Conservation (phyloP, 768 basidiomycete genomes). For the Podaxis rugospora region DNA sequence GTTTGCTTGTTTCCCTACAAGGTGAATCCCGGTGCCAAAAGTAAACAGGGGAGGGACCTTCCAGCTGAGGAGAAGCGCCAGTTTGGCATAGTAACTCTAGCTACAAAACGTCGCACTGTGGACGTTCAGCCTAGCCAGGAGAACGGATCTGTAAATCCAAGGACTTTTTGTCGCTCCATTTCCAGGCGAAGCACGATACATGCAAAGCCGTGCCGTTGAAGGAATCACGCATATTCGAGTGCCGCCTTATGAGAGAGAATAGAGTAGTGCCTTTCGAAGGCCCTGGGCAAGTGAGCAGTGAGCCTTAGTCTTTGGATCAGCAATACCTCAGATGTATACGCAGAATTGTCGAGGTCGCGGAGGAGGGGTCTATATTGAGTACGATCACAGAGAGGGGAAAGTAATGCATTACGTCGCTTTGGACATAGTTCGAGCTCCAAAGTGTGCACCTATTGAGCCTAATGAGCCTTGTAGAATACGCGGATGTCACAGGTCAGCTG, state of each 20-base stretch:
- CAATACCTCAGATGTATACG: constrained; percentile 2
- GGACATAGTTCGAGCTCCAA: not conserved
- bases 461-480: not conserved
- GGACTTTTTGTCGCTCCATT: not conserved
- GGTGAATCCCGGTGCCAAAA: not conserved
- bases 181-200: not conserved
- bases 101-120: not conserved
- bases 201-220: not conserved
- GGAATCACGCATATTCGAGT: not conserved
- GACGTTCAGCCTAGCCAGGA: not conserved
- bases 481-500: constrained; percentile 9
- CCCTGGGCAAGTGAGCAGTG: not conserved
- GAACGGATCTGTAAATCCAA: not conserved
- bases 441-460: not conserved
- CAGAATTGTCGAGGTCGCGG: not conserved
- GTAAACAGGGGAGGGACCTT: no score
- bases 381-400: not conserved
- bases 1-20: no score
- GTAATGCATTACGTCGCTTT: not conserved
- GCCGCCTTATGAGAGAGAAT: not conserved
- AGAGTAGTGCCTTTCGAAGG: not conserved
- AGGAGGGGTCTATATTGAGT: not conserved
- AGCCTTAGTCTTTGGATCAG: not conserved
- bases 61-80: not conserved
- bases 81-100: not conserved